These are phyloP conservation scores for Sugiyamaella mastotermitis DNA, from an alignment of 805 yeast genomes.

Conservation along the genomic window DNA sequence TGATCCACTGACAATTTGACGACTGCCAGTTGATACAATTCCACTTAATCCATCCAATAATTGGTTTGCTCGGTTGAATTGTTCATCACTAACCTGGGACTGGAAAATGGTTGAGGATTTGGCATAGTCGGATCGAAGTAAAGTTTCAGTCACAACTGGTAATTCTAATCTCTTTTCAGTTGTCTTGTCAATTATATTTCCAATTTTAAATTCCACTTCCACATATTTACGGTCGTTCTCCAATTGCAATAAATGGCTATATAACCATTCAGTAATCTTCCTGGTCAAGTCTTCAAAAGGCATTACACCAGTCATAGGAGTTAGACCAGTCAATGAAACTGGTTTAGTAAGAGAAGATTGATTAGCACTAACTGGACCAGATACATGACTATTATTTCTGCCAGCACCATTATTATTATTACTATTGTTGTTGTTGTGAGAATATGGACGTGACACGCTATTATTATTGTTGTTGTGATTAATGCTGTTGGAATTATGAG, in stretches of 20 bases:
- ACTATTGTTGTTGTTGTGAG: too few relatives aligned
- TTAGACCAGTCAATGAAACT: conserved; percentile 30
- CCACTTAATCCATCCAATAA: conserved; percentile 19
- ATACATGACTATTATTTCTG: too few relatives aligned
- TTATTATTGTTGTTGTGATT: not conserved
- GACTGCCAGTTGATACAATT: not conserved
- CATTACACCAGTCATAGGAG: conserved; percentile 62
- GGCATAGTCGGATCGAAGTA: conserved; percentile 26
- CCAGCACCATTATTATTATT: not conserved
- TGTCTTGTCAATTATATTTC: conserved; percentile 24
- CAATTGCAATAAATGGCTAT: conserved; percentile 55
- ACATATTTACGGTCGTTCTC: conserved; percentile 21
- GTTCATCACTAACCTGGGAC: conserved; percentile 25
- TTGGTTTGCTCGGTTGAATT: conserved; percentile 18
- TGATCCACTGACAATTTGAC: not conserved
- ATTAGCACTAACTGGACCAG: not conserved
- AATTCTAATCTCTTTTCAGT: conserved; percentile 25
- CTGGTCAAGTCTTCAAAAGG: conserved; percentile 79
- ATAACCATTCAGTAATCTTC: conserved; percentile 83
- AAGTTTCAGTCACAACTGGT: conserved; percentile 29
- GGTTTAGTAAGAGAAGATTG: too few relatives aligned
- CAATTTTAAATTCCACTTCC: conserved; percentile 44
- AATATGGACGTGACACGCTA: too few relatives aligned
- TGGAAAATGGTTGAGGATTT: conserved; percentile 24
- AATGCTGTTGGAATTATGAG: conserved; percentile 1